Conservation (phyloP, 1,284 basidiomycete genomes). For the Coniophora puteana region DNA sequence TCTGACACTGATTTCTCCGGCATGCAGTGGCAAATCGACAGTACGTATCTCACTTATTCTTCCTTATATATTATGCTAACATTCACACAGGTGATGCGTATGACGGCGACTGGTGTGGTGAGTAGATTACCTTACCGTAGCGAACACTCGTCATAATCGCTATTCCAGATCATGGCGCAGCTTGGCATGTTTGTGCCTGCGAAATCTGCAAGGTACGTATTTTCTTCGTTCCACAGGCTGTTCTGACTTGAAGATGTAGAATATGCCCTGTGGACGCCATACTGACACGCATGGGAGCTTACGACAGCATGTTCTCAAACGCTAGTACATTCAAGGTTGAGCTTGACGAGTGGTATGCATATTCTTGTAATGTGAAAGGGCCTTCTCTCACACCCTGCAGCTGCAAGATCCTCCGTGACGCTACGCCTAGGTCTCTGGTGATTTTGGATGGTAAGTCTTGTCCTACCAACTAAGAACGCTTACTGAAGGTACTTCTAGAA, state of each 20-base stretch:
- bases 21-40: conserved; percentile 77
- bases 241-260: conserved; percentile 31
- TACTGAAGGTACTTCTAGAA: conserved; percentile 43
- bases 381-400: conserved; percentile 34
- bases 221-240: conserved; percentile 1
- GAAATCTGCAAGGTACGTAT: conserved; percentile 62
- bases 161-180: conserved; percentile 87
- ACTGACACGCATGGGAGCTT: conserved; percentile 97
- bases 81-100: conserved; percentile 71
- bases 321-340: conserved; percentile 97
- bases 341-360: conserved; percentile 82
- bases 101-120: conserved; percentile 92
- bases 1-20: conserved; percentile 4
- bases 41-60: conserved; percentile 28
- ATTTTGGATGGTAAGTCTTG: conserved; percentile 81
- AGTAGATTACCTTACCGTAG: conserved; percentile 19
- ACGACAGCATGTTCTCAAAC: conserved; percentile 96
- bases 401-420: conserved; percentile 87
- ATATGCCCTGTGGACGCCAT: conserved; percentile 92
- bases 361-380: not conserved
- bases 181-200: conserved; percentile 98
- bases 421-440: conserved; percentile 88
- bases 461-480: not conserved
- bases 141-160: too few species aligned
- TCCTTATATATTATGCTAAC: conserved; percentile 2